Evolutionary conservation across 331 rosid genomes (phyloP), one percentile per base, ranked within the genome.

Genomic region (Acacia pycnantha): DNA sequence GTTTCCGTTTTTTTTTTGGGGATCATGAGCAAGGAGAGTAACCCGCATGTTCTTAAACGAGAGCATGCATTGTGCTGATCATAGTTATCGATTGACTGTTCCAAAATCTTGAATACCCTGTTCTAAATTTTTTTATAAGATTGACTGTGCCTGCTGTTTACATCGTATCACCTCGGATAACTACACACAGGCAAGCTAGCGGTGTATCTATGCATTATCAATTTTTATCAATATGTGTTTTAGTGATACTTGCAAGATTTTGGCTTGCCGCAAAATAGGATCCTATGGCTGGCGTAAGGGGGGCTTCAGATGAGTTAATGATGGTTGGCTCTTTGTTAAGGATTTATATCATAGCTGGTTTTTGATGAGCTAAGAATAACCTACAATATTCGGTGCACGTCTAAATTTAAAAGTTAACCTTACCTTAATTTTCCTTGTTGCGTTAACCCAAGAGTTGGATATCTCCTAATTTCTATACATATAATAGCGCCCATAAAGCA

Each of bases 161-260:
- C 37, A 66, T 27, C 43, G 35, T 33, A 15, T 26, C 43, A 35
- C 73, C 74, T 29, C 22, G 7, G 72, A 40, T 16, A 21, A 21
- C 19, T 35, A 37, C 70, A 19, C 22, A 2, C 62, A 22, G 4
- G 31, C 29, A n/a, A 21, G 37, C 74, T 40, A 35, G 29, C 15
- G 21, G 73, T 53, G 77, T 72, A 27, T 44, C 56, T 24, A 26
- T 44, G 31, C 37, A 70, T 44, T 64, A 50, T 66, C 72, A 15
- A 59, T 16, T 53, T 53, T 11, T 46, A 13, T 77, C 61, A 53
- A 19, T 82, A 76, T 26, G 70, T 41, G 37, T 44, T 79, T 69
- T 80, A 76, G 82, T 79, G 75, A 22, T 53, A 80, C 74, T 66
- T 84, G 62, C 70, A 29, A 73, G 84, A 26, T 85, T 85, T 21